Evolutionary conservation across 1,284 basidiomycete species (phyloP), one percentile per base, ranked within the genome.

Genomic region (Leccinum pseudoinsigne): DNA sequence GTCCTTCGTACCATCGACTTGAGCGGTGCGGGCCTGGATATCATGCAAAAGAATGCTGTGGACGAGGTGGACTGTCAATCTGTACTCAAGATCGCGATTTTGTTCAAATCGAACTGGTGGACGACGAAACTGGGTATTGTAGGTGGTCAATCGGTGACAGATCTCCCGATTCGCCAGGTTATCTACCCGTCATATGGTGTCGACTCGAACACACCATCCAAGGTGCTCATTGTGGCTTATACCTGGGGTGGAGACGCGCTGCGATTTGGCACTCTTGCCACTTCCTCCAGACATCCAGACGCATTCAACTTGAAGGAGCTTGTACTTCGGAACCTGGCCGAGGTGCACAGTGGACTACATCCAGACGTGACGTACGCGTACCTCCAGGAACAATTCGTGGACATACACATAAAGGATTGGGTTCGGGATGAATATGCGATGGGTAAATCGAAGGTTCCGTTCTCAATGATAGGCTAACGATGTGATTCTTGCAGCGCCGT

Each of bases 141-240:
- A 1, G 77, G 77, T 21, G 77, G 77, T 1, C 72, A 77, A 62
- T 71, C 75, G 23, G 65, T 65, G 12, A 79, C 76, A 2, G 77
- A 79, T 62, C 70, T 76, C 8, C 74, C 73, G 0, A 71, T 77
- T 31, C 69, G 74, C 7, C 68, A 63, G 57, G 66, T 78, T 23
- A 4, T 47, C 18, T 47, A 47, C 18, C 45, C 45, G 18, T 47
- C 45, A 68, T 65, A 76, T n/a, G 77, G 76, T 10, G 68, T 71
- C 34, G 68, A 69, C 54, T 62, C 68, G 4, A 42, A 66, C 14
- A 67, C 64, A 2, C 71, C 74, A 4, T 69, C 69, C 7, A 64
- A 55, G 2, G 68, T 69, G 2, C 67, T 71, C 14, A 57, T 69
- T 5, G 61, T 65, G 11, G 58, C 62, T n/a, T 69, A 65, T 26